Percentiles rank a stretch among this genome's conserved stretches.
Evolutionary conservation across 1,284 basidiomycete species (phyloP).

Genomic region (Xerocomus minutiporus): DNA sequence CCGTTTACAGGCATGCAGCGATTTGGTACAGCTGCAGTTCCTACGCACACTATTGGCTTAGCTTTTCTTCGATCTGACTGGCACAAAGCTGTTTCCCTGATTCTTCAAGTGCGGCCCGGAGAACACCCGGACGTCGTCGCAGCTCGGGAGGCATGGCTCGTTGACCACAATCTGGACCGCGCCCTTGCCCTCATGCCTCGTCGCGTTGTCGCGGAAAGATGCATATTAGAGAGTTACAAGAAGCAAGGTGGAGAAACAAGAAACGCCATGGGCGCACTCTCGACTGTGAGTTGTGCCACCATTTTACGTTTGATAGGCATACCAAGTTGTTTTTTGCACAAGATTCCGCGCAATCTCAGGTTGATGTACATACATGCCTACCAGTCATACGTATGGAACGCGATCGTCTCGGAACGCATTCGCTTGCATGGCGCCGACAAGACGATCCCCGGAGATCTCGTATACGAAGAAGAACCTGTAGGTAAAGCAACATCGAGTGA

Average conservation of each 20-base stretch:
- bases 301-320: not conserved
- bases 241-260: constrained; percentile 71
- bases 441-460: constrained; percentile 84
- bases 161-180: constrained; percentile 70
- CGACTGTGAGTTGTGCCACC: constrained; percentile 58
- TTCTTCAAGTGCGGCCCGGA: constrained; percentile 78
- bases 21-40: constrained; percentile 94
- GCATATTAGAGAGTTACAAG: constrained; percentile 87
- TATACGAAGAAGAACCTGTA: constrained; percentile 51
- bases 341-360: constrained; percentile 94
- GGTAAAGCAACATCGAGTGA: constrained; percentile 34
- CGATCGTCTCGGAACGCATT: constrained; percentile 90
- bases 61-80: constrained; percentile 86
- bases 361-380: constrained; percentile 99
- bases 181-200: constrained; percentile 83
- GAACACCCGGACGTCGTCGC: constrained; percentile 84
- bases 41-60: constrained; percentile 92
- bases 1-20: constrained; percentile 84
- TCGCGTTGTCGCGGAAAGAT: constrained; percentile 87
- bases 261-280: constrained; percentile 83
- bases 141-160: constrained; percentile 80
- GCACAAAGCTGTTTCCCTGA: constrained; percentile 80
- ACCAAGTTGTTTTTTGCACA: constrained; percentile 4
- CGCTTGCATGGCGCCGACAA: constrained; percentile 70
- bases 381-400: constrained; percentile 98